phyloP scores from a whole-genome alignment of 2,329 filamentous ascomycete genomes.

The Epichloe coenophiala region DNA sequence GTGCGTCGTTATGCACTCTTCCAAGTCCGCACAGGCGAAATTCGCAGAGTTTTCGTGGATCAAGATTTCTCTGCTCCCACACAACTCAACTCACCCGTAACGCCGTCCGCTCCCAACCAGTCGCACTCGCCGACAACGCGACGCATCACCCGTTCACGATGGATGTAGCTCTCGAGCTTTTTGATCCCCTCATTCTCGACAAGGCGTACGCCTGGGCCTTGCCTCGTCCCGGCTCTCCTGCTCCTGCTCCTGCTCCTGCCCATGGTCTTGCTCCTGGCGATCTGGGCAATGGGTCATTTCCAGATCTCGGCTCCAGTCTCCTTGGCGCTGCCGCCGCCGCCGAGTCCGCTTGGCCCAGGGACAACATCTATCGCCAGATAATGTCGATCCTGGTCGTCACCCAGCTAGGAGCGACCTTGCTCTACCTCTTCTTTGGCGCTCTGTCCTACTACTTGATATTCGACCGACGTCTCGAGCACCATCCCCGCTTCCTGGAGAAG shows the following conservation, averaged over 20 bases:
- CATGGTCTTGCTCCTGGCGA: neutral
- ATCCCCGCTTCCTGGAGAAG: slow-evolving; percentile 34
- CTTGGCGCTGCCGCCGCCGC: neutral
- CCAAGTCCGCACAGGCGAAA: no score
- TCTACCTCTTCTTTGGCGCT: slow-evolving; percentile 55
- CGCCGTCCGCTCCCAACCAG: neutral
- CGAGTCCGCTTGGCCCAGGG: slow-evolving; percentile 23
- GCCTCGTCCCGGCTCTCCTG: slow-evolving; percentile 11
- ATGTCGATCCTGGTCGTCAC: slow-evolving; percentile 25
- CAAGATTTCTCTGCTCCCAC: neutral
- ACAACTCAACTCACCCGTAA: neutral
- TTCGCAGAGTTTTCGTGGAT: no score
- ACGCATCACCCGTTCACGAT: slow-evolving; percentile 11
- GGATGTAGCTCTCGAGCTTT: slow-evolving; percentile 26
- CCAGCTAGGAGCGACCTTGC: slow-evolving; percentile 22
- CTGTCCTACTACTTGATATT: slow-evolving; percentile 60
- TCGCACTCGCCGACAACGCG: no score
- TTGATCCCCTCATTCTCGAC: slow-evolving; percentile 28
- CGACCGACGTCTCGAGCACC: slow-evolving; percentile 30
- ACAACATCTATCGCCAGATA: slow-evolving; percentile 27
- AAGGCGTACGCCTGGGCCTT: slow-evolving; percentile 25
- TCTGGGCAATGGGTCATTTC: slow-evolving; percentile 5
- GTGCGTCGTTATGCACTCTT: no score
- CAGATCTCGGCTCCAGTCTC: slow-evolving; percentile 5
- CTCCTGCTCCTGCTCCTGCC: no score